phyloP scores from a whole-genome alignment of 345 rosid genomes.

The Gynandropsis gynandra region DNA sequence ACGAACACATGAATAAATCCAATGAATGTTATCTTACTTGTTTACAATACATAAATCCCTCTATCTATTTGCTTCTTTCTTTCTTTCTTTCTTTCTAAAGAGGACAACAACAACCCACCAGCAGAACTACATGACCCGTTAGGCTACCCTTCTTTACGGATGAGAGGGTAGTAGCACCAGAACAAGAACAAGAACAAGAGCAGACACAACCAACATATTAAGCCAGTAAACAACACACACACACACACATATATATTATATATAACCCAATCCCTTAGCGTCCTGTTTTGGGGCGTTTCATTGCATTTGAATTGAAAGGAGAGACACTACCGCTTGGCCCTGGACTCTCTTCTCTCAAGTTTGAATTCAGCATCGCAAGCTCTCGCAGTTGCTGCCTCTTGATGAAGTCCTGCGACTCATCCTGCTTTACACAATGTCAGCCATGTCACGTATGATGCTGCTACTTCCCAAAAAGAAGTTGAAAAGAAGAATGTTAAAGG shows the following conservation, averaged over 20 bases:
- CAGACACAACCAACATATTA: conserved; percentile 20
- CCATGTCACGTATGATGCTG: background rate
- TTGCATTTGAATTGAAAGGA: conserved; percentile 89
- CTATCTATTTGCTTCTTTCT: background rate
- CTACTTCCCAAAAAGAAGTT: too few relatives aligned
- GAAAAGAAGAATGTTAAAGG: conserved; percentile 12
- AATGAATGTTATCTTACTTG: conserved; percentile 16
- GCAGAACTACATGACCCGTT: background rate
- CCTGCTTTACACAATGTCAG: conserved; percentile 42
- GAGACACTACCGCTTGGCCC: conserved; percentile 94
- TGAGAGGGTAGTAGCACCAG: conserved; percentile 18
- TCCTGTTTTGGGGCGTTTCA: conserved; percentile 96
- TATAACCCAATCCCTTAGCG: conserved; percentile 33
- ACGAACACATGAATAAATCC: conserved; percentile 24
- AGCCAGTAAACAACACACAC: conserved; percentile 16
- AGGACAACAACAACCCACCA: background rate
- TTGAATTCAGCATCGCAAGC: conserved; percentile 86
- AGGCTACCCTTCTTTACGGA: conserved; percentile 14
- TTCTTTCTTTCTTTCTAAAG: conserved; percentile 3
- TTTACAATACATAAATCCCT: conserved; percentile 16
- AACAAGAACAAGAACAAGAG: too few relatives aligned
- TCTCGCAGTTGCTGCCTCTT: conserved; percentile 96
- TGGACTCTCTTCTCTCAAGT: conserved; percentile 91
- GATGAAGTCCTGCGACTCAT: conserved; percentile 87
- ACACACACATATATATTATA: background rate